These are phyloP conservation scores for Pythium aphanidermatum DNA, from an alignment of 352 stramenopile species.

Conservation along the genomic window DNA sequence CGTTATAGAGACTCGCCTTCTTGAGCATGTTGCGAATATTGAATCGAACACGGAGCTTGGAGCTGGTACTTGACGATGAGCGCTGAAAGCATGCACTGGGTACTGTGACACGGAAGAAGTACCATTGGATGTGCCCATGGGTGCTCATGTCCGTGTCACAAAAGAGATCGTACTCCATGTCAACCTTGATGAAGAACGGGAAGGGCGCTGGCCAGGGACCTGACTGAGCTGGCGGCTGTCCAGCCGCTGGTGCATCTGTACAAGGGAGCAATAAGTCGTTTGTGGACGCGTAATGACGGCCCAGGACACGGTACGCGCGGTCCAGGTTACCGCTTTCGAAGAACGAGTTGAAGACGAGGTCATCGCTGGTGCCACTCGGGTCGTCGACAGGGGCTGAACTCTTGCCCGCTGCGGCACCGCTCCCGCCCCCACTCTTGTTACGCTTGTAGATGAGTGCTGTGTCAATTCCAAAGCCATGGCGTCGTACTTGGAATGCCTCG, in stretches of 20 bases:
- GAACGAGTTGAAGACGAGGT: slow-evolving; percentile 49
- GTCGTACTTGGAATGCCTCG: slow-evolving; percentile 47
- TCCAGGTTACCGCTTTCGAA: slow-evolving; percentile 82
- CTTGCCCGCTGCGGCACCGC: not conserved
- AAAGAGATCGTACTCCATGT: slow-evolving; percentile 72
- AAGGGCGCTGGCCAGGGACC: slow-evolving; percentile 24
- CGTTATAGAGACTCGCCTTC: slow-evolving; percentile 78
- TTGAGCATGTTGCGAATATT: slow-evolving; percentile 89
- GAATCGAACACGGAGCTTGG: slow-evolving; percentile 43
- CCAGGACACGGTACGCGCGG: slow-evolving; percentile 49
- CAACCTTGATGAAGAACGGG: slow-evolving; percentile 45
- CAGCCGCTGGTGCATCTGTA: too few species aligned
- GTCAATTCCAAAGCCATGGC: slow-evolving; percentile 56
- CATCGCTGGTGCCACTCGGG: too few species aligned
- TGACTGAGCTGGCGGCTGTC: not conserved
- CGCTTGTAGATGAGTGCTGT: slow-evolving; percentile 61
- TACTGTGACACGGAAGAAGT: slow-evolving; percentile 68
- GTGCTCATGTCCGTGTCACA: slow-evolving; percentile 68
- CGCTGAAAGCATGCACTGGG: slow-evolving; percentile 10
- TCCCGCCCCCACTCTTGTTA: slow-evolving; percentile 24
- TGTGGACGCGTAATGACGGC: slow-evolving; percentile 44
- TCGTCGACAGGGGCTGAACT: slow-evolving; percentile 6
- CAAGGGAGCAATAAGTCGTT: slow-evolving; percentile 33
- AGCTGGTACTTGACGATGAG: slow-evolving; percentile 1
- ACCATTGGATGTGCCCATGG: slow-evolving; percentile 85